Evolutionary conservation across 257 asterid species (phyloP).

Genomic region (Solanum verrucosum): DNA sequence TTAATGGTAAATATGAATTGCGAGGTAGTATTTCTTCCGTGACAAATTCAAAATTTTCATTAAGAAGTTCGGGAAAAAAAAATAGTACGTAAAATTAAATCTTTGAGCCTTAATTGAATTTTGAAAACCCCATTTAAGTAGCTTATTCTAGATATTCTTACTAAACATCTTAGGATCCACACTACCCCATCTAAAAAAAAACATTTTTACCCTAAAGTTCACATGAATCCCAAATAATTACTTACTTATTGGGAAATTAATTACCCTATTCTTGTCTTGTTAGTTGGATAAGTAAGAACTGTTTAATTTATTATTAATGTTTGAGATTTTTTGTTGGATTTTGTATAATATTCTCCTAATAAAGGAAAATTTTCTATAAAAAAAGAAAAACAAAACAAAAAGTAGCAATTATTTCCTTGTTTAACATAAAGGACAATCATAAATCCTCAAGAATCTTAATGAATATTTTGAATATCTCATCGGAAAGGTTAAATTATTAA

Average conservation of each 20-base stretch:
- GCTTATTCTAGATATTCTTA: background rate
- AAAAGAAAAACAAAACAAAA: too few relatives aligned
- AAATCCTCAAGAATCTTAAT: background rate
- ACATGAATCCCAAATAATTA: background rate
- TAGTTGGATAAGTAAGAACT: background rate
- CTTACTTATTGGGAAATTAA: background rate
- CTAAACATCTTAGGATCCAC: background rate
- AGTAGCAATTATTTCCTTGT: background rate
- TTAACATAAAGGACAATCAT: background rate
- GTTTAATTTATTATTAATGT: background rate
- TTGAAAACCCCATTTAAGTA: too few relatives aligned
- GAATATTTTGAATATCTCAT: background rate
- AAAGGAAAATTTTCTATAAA: background rate
- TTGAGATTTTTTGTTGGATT: background rate
- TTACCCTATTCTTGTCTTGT: background rate
- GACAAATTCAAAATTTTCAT: accelerated
- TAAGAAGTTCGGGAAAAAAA: accelerated
- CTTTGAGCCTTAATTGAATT: too few relatives aligned
- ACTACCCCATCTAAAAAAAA: background rate
- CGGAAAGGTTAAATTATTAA: background rate
- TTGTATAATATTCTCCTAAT: background rate
- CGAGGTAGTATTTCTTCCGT: background rate
- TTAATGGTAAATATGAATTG: background rate
- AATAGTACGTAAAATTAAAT: background rate
- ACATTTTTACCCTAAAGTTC: background rate